A percentile compares a stretch with the other conserved stretches of the same genome.
Evolutionary conservation across 176 grass and related monocot genomes (phyloP).

Genomic region (Dendrocalamus sinicus): DNA sequence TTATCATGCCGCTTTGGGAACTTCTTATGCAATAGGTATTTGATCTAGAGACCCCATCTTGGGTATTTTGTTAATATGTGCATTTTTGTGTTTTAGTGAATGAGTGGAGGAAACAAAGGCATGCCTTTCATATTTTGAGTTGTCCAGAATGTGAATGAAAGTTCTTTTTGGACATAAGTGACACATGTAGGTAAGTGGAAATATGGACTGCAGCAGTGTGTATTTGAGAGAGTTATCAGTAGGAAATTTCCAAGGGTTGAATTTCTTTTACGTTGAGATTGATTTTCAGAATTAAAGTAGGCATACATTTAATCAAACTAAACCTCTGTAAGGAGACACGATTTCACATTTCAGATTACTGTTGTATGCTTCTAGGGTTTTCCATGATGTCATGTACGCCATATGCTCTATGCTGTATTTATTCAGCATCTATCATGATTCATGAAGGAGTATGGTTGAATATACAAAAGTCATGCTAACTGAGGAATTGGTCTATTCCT

Average conservation of each 20-base stretch:
- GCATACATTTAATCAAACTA: background rate
- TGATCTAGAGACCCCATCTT: background rate
- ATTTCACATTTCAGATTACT: background rate
- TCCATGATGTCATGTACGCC: background rate
- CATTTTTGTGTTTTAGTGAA: constrained; percentile 15
- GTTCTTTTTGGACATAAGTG: background rate
- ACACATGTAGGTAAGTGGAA: background rate
- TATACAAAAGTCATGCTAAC: background rate
- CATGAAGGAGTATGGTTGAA: background rate
- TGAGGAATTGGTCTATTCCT: background rate
- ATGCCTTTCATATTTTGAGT: background rate
- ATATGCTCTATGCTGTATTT: background rate
- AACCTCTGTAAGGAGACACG: background rate
- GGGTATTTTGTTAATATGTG: constrained; percentile 16
- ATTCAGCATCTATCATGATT: background rate
- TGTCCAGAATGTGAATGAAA: constrained; percentile 3
- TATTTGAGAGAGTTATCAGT: constrained; percentile 11
- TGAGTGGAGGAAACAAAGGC: background rate
- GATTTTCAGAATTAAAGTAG: constrained; percentile 3
- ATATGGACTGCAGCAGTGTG: constrained; percentile 14
- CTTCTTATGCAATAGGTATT: constrained; percentile 97
- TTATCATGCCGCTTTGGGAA: constrained; percentile 91
- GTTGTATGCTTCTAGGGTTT: background rate
- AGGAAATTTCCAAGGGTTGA: background rate
- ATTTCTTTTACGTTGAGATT: background rate